These are phyloP conservation scores for Cystobasidiaceae sp. DNA, from an alignment of 1,284 basidiomycete genomes.

Conservation along the genomic window DNA sequence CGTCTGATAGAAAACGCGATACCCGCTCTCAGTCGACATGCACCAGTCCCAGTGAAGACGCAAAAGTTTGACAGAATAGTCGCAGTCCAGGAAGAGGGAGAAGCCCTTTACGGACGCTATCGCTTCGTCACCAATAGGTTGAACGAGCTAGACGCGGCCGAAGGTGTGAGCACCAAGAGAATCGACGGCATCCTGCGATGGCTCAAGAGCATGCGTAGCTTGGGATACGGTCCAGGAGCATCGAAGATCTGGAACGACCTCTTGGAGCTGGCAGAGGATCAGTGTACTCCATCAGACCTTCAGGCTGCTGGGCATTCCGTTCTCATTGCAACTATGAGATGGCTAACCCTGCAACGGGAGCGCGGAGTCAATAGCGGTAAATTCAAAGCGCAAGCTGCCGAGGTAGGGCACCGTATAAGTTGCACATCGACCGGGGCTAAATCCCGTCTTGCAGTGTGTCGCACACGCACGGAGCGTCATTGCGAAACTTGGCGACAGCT, in stretches of 20 bases:
- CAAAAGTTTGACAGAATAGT: background rate
- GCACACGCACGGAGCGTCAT: no score
- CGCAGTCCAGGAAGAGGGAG: slow-evolving; percentile 15
- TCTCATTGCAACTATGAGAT: slow-evolving; percentile 14
- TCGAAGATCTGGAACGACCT: slow-evolving; percentile 19
- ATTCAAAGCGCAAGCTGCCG: background rate
- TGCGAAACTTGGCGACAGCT: background rate
- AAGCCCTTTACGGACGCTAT: slow-evolving; percentile 26
- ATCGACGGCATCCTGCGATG: slow-evolving; percentile 2
- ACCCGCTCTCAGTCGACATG: slow-evolving; percentile 5
- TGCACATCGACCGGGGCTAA: no score
- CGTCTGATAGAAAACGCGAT: background rate
- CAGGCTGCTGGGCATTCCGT: slow-evolving; percentile 7
- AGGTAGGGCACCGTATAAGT: background rate
- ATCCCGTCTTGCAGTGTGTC: no score
- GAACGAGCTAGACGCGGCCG: background rate
- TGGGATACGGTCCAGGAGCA: slow-evolving; percentile 24
- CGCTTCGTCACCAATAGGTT: slow-evolving; percentile 10
- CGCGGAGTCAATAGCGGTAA: background rate
- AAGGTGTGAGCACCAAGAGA: background rate
- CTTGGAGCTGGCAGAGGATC: background rate
- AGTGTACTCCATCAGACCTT: background rate
- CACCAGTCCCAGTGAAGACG: background rate
- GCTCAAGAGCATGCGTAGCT: background rate
- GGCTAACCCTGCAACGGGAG: slow-evolving; percentile 2